These are phyloP conservation scores for Tritrichomonas musculus DNA, from an alignment of 208 protist genomes.

Conservation along the genomic window DNA sequence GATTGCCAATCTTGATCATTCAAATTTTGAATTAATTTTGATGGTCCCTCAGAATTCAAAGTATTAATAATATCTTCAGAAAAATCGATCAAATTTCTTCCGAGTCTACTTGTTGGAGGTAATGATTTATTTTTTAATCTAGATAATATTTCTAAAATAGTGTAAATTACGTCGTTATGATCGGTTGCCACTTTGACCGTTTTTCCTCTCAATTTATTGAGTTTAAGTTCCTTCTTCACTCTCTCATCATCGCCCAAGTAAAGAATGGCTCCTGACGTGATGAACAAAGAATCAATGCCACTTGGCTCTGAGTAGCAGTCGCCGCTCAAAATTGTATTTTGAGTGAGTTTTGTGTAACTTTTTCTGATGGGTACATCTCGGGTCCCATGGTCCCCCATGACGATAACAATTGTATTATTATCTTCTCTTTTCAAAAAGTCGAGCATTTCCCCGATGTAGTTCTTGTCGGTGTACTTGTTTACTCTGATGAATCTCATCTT, in stretches of 20 bases:
- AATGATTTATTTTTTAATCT: background rate
- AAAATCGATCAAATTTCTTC: background rate
- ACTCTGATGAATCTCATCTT: background rate
- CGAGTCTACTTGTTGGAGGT: background rate
- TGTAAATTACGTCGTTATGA: background rate
- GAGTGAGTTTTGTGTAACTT: background rate
- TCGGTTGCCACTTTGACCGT: background rate
- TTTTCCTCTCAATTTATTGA: background rate
- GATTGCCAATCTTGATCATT: background rate
- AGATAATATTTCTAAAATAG: background rate
- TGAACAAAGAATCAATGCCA: background rate
- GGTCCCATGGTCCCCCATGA: background rate
- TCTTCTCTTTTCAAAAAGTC: background rate
- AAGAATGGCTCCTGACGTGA: background rate
- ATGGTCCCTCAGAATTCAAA: background rate
- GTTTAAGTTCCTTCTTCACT: background rate
- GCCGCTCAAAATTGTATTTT: background rate
- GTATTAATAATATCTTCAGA: background rate
- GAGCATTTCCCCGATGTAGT: background rate
- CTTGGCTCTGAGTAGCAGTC: background rate
- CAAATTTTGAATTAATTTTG: background rate
- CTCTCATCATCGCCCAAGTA: background rate
- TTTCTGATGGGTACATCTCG: background rate
- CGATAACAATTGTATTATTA: constrained; percentile 3
- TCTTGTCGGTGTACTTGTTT: background rate